A percentile compares a stretch with the other conserved stretches of the same genome.
phyloP scores from a whole-genome alignment of 768 basidiomycete genomes.

The Holtermannia corniformis region DNA sequence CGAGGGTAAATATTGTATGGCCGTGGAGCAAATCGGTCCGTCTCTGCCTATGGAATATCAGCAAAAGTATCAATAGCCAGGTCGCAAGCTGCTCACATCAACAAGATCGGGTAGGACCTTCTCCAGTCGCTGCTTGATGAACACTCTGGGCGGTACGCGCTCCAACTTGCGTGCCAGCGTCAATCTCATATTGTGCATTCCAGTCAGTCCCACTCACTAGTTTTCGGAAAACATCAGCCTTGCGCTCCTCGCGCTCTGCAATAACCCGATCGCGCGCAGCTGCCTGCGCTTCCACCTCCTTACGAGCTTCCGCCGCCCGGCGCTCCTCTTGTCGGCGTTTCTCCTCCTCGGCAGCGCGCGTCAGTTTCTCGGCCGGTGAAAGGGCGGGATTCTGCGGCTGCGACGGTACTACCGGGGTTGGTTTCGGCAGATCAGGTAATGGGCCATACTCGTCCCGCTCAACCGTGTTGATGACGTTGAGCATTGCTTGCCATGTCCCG shows the following conservation, averaged over 20 bases:
- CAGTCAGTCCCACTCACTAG: no score
- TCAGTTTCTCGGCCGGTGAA: not conserved
- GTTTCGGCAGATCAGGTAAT: conserved; percentile 12
- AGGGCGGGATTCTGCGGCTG: not conserved
- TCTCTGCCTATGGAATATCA: conserved; percentile 6
- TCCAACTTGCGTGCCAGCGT: no score
- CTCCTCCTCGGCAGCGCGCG: not conserved
- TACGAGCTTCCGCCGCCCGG: not conserved
- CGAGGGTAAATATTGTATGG: conserved; percentile 18
- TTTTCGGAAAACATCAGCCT: not conserved
- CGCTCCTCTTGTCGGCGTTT: not conserved
- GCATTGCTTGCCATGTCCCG: conserved; percentile 21
- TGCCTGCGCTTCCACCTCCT: not conserved
- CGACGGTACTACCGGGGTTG: not conserved
- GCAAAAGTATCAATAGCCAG: not conserved
- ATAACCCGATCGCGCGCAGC: not conserved
- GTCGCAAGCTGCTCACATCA: conserved; percentile 5
- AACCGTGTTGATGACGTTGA: conserved; percentile 9
- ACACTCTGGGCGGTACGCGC: conserved; percentile 15
- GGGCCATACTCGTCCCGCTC: conserved; percentile 10
- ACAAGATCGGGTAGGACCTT: conserved; percentile 8
- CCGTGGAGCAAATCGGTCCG: conserved; percentile 28
- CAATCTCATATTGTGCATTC: no score
- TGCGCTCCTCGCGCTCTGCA: not conserved
- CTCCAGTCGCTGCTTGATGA: conserved; percentile 18